These are phyloP conservation scores for Sporothrix schenckii DNA, from an alignment of 2,329 filamentous ascomycete genomes.

Conservation along the genomic window DNA sequence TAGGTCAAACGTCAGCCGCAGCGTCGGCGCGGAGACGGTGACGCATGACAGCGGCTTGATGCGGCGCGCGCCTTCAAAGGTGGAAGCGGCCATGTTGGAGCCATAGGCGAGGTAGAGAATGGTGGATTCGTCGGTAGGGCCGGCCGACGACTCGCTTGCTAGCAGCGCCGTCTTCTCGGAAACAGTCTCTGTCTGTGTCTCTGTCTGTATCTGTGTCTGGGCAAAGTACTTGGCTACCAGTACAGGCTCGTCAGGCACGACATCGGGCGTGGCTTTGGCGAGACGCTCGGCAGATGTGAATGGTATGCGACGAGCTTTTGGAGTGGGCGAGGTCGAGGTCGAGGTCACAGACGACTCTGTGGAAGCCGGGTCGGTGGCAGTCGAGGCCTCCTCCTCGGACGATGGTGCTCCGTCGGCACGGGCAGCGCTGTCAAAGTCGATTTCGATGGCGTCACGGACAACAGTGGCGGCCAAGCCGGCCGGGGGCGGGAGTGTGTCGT, in stretches of 20 bases:
- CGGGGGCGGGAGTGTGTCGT: neutral
- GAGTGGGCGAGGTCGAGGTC: neutral
- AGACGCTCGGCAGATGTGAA: constrained; percentile 47
- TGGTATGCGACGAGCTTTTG: constrained; percentile 37
- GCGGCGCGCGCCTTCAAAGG: constrained; percentile 75
- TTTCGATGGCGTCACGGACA: neutral
- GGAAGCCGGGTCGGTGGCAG: neutral
- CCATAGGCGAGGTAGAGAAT: constrained; percentile 87
- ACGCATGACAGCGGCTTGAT: constrained; percentile 80
- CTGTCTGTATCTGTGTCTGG: neutral
- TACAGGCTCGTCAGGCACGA: constrained; percentile 33
- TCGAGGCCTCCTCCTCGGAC: too few species aligned
- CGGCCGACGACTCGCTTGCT: constrained; percentile 35
- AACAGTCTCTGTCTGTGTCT: too few species aligned
- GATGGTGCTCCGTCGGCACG: neutral
- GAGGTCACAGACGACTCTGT: neutral
- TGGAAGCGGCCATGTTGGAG: constrained; percentile 80
- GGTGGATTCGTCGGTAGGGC: constrained; percentile 42
- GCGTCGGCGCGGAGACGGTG: constrained; percentile 77
- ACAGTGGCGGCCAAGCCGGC: constrained; percentile 15
- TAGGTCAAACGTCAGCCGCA: constrained; percentile 82
- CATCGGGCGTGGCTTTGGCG: constrained; percentile 37
- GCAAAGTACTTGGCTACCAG: neutral
- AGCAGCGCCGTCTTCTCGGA: constrained; percentile 10
- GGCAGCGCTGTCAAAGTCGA: neutral